Percentiles rank a stretch among this genome's conserved stretches.
Conservation (phyloP, 768 basidiomycete species). For the Suillus ampliporus region DNA sequence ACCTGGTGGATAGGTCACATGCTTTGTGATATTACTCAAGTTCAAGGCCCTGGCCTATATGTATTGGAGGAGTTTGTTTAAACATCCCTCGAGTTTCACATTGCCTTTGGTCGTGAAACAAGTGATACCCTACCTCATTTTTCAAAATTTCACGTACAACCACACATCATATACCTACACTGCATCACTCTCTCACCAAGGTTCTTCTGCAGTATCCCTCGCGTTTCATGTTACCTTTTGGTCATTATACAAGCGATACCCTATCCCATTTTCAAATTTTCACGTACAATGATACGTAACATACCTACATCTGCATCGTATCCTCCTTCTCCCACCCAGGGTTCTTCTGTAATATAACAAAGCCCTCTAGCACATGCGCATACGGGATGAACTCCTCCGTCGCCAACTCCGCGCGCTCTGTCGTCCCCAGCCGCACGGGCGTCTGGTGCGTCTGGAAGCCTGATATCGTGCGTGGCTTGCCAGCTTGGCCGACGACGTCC, state of each 20-base stretch:
- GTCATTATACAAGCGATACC: not conserved
- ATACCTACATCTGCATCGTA: constrained; percentile 73
- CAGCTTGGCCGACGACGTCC: constrained; percentile 97
- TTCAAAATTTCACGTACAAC: too few species aligned
- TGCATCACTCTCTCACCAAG: too few species aligned
- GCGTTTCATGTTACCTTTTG: too few species aligned
- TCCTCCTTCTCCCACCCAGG: constrained; percentile 89
- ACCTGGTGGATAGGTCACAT: too few species aligned
- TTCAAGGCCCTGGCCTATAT: too few species aligned
- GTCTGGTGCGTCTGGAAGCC: constrained; percentile 99
- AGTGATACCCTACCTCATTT: too few species aligned
- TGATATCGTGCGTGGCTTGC: constrained; percentile 94
- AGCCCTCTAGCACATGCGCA: constrained; percentile 88
- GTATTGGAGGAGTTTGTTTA: too few species aligned
- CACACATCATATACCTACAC: too few species aligned
- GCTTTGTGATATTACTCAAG: too few species aligned
- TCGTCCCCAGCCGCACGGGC: constrained; percentile 93
- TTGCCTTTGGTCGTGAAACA: too few species aligned
- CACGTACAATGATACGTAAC: not conserved
- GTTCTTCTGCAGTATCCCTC: too few species aligned
- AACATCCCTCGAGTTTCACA: too few species aligned
- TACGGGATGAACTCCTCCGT: constrained; percentile 97
- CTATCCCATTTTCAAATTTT: not conserved
- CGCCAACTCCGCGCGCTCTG: constrained; percentile 92
- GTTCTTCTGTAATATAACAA: constrained; percentile 91